Conservation (phyloP, 805 yeast species). For the Candida awuae region DNA sequence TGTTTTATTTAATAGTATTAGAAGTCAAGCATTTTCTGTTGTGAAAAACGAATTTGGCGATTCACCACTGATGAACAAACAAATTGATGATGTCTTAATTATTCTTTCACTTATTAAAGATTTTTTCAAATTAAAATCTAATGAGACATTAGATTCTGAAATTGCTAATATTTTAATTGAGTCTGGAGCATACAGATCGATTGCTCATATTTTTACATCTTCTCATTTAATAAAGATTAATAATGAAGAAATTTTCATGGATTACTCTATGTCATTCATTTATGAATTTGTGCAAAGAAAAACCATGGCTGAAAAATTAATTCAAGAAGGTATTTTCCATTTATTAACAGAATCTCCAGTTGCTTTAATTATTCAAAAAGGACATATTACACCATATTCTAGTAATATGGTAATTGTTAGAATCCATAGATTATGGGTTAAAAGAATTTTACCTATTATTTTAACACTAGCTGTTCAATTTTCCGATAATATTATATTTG, state of each 20-base stretch:
- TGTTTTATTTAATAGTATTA: constrained; percentile 48
- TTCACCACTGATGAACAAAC: constrained; percentile 34
- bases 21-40: constrained; percentile 42
- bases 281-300: constrained; percentile 59
- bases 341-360: constrained; percentile 69
- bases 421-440: constrained; percentile 76
- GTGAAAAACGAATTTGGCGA: constrained; percentile 30
- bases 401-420: constrained; percentile 19
- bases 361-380: constrained; percentile 57
- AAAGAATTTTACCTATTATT: constrained; percentile 66
- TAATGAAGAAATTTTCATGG: constrained; percentile 65
- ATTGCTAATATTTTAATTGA: constrained; percentile 47
- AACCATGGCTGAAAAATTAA: constrained; percentile 57
- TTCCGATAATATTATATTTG: constrained; percentile 57
- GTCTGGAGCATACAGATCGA: constrained; percentile 52
- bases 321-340: constrained; percentile 55
- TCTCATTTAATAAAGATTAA: constrained; percentile 54
- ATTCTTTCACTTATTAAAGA: constrained; percentile 58
- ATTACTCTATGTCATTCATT: constrained; percentile 57
- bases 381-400: constrained; percentile 45
- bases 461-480: constrained; percentile 52
- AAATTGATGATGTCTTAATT: constrained; percentile 57
- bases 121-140: constrained; percentile 42
- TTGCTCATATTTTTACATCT: constrained; percentile 58
- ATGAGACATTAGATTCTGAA: constrained; percentile 39